Conservation (phyloP, 345 rosid species). For the Salix koriyanagi region DNA sequence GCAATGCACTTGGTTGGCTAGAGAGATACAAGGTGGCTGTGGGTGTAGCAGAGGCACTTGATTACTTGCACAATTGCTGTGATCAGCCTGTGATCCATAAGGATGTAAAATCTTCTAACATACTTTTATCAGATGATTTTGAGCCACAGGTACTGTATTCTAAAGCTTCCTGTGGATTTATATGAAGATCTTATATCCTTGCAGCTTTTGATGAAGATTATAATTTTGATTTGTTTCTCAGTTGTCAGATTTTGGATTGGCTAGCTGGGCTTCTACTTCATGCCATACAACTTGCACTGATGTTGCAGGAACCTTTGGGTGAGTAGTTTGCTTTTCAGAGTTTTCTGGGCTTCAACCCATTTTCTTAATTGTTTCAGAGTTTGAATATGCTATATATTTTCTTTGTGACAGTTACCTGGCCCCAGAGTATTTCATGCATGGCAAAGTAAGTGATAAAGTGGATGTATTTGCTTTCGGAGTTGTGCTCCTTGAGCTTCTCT, state of each 20-base stretch:
- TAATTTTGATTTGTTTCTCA: conserved; percentile 31
- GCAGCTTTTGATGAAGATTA: conserved; percentile 18
- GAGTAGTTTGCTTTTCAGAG: conserved; percentile 18
- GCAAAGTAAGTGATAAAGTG: conserved; percentile 82
- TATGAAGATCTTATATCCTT: not conserved
- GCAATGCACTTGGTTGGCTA: conserved; percentile 59
- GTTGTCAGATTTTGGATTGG: conserved; percentile 98
- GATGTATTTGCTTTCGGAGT: conserved; percentile 97
- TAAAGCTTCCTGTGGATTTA: not conserved
- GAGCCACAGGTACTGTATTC: conserved; percentile 69
- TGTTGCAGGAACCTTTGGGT: conserved; percentile 97
- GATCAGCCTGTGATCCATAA: conserved; percentile 76
- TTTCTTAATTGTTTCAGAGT: conserved; percentile 1
- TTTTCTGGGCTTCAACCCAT: not conserved
- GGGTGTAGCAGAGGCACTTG: conserved; percentile 87
- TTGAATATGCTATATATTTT: conserved; percentile 5
- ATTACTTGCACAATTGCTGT: conserved; percentile 65
- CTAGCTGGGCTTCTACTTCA: conserved; percentile 50
- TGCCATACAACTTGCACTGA: conserved; percentile 48
- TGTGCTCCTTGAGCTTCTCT: conserved; percentile 85
- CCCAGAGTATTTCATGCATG: conserved; percentile 94
- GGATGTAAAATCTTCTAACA: conserved; percentile 94
- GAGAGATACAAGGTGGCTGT: conserved; percentile 84
- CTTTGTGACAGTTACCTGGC: conserved; percentile 76
- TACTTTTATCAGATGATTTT: conserved; percentile 87